phyloP scores from a whole-genome alignment of 192 early-diverging fungal genomes.

The Coemansia sp. region DNA sequence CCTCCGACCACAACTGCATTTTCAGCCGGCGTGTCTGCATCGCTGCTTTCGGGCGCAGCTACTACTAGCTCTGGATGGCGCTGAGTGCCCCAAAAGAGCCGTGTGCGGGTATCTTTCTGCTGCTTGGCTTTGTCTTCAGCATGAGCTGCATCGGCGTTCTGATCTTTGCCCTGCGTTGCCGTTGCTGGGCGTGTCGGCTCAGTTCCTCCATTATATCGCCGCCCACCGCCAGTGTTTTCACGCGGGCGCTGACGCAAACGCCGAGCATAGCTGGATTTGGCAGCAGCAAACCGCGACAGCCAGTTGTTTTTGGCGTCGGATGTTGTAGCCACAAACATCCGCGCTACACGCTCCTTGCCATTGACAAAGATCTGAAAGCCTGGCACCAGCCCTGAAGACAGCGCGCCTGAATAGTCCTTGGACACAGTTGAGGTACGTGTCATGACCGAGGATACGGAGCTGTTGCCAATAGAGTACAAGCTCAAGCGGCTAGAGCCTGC shows the following conservation, averaged over 20 bases:
- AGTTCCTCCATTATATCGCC: slow-evolving; percentile 20
- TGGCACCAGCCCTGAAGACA: slow-evolving; percentile 51
- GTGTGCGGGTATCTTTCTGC: slow-evolving; percentile 33
- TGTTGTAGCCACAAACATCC: slow-evolving; percentile 57
- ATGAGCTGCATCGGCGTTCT: slow-evolving; percentile 9
- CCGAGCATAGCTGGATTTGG: slow-evolving; percentile 54
- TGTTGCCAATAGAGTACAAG: slow-evolving; percentile 55
- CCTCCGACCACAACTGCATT: slow-evolving; percentile 44
- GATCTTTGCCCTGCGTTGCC: slow-evolving; percentile 16
- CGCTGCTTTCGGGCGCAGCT: background rate
- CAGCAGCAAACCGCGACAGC: slow-evolving; percentile 55
- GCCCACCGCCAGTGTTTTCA: slow-evolving; percentile 25
- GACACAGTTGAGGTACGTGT: slow-evolving; percentile 55
- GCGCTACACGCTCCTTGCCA: slow-evolving; percentile 50
- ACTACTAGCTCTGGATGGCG: slow-evolving; percentile 58
- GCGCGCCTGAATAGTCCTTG: slow-evolving; percentile 55
- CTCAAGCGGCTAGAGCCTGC: slow-evolving; percentile 45
- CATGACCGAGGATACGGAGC: slow-evolving; percentile 56
- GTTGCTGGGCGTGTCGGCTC: slow-evolving; percentile 10
- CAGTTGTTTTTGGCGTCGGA: slow-evolving; percentile 56
- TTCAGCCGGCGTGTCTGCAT: background rate
- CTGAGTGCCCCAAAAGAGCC: slow-evolving; percentile 58
- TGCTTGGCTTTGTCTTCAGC: slow-evolving; percentile 33
- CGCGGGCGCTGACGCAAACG: slow-evolving; percentile 48
- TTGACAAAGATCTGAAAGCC: slow-evolving; percentile 56